Base-by-base conservation (phyloP, 129 eudicot species). In the Apium graveolens region DNA sequence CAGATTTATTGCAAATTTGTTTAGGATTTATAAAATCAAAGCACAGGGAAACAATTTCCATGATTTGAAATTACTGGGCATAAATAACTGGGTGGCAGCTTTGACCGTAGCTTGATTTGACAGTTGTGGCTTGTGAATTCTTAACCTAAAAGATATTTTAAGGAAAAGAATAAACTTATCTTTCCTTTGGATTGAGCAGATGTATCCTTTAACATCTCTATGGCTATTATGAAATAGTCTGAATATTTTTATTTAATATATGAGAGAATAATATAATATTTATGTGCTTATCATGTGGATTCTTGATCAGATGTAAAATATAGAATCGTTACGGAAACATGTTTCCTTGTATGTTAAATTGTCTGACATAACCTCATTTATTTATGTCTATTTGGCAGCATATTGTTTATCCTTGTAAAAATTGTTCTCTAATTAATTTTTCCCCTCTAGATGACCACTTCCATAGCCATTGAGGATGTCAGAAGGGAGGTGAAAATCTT, bases 391-490 rank as follows among this genome's bases (percentile, higher is more conserved):
- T 27, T 29, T 65, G 38, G 65, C 65, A 60, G 68, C 68, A 60
- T 60, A 13, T 60, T 60, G 24, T 10, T n/a, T 13, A 60, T 60
- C 13, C 17, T 60, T 60, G 16, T 66, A 11, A 20, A 37, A 13
- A 70, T 18, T 8, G 11, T 70, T 20, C 11, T 70, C 13, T 17
- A 34, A 70, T 20, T 7, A 12, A 70, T 37, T 75, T 46, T 70
- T 42, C 60, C 24, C 84, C 24, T 78, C 7, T 82, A 95, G 97
- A 95, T 91, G 98, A 95, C 97, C 21, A 95, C 98, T 6, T 91
- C 98, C 65, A 95, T 95, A 66, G 96, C 98, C 37, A 88, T 94
- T 78, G 98, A 94, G 82, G 98, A 91, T 82, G 98, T 91, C 45
- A 90, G 98, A 84, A 83, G 96, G 79, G 98, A 94, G 82, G 98